These are phyloP conservation scores for Claviceps digitariae DNA, from an alignment of 2,329 filamentous ascomycete genomes.

Conservation along the genomic window DNA sequence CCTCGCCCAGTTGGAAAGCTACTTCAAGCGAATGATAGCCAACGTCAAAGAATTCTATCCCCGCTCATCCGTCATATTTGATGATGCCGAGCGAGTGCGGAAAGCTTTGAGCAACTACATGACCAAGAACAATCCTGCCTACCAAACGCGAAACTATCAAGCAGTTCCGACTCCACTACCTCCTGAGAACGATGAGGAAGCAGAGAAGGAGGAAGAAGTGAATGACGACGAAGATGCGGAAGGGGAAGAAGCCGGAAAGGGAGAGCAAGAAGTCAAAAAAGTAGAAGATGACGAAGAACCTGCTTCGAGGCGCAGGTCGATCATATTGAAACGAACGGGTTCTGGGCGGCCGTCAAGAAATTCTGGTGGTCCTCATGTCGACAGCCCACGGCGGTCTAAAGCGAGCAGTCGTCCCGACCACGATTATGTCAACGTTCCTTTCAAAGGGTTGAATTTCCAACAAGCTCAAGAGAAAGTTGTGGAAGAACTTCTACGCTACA, in stretches of 20 bases:
- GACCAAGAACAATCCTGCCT: slow-evolving; percentile 75
- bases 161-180: slow-evolving; percentile 63
- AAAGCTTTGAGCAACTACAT: slow-evolving; percentile 82
- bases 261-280: slow-evolving; percentile 18
- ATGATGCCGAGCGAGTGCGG: slow-evolving; percentile 74
- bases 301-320: slow-evolving; percentile 22
- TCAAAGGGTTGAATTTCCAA: slow-evolving; percentile 64
- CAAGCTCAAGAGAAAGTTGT: slow-evolving; percentile 78
- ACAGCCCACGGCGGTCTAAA: slow-evolving; percentile 21
- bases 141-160: slow-evolving; percentile 52
- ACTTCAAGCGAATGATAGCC: slow-evolving; percentile 74
- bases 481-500: slow-evolving; percentile 56
- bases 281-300: slow-evolving; percentile 20
- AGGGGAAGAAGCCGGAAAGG: slow-evolving; percentile 9
- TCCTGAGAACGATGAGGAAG: slow-evolving; percentile 17
- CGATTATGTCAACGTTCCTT: slow-evolving; percentile 43
- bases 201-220: slow-evolving; percentile 18
- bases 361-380: slow-evolving; percentile 16
- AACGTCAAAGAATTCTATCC: slow-evolving; percentile 80
- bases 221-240: slow-evolving; percentile 14
- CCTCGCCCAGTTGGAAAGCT: slow-evolving; percentile 65
- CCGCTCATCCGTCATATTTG: slow-evolving; percentile 57
- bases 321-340: slow-evolving; percentile 25
- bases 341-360: slow-evolving; percentile 21
- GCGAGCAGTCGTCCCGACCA: slow-evolving; percentile 33